Evolutionary conservation across 2,329 filamentous ascomycete genomes (phyloP).

Genomic region (Curvularia eragrostidis): DNA sequence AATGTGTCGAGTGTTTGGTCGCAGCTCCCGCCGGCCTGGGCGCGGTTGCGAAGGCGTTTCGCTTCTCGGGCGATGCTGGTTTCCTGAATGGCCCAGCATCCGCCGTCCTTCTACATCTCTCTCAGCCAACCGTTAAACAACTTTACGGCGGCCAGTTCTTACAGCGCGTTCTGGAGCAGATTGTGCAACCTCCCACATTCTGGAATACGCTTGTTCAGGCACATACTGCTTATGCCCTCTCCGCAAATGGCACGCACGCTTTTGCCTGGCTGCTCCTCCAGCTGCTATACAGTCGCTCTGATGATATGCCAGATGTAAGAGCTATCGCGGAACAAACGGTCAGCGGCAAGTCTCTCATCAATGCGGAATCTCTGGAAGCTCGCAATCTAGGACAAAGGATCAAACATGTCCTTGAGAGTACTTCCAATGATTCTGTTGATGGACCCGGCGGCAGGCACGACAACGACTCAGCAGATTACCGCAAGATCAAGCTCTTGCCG

Average conservation of each 20-base stretch:
- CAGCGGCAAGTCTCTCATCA: slow-evolving; percentile 29
- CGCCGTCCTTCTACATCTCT: slow-evolving; percentile 48
- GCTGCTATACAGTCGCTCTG: slow-evolving; percentile 51
- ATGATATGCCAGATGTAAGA: slow-evolving; percentile 35
- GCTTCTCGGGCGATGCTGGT: slow-evolving; percentile 51
- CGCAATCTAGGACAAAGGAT: slow-evolving; percentile 64
- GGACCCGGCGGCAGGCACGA: slow-evolving; percentile 73
- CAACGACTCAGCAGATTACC: slow-evolving; percentile 71
- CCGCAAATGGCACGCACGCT: slow-evolving; percentile 29
- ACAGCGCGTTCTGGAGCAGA: slow-evolving; percentile 53
- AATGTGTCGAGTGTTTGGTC: slow-evolving; percentile 48
- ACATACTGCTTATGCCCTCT: slow-evolving; percentile 33
- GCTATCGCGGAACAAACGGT: slow-evolving; percentile 34
- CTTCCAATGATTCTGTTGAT: slow-evolving; percentile 53
- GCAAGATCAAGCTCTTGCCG: slow-evolving; percentile 68
- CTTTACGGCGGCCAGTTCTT: slow-evolving; percentile 61
- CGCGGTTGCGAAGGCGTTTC: slow-evolving; percentile 52
- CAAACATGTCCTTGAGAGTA: slow-evolving; percentile 54
- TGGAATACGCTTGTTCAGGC: slow-evolving; percentile 59
- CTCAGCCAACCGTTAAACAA: slow-evolving; percentile 55
- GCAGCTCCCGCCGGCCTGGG: slow-evolving; percentile 31
- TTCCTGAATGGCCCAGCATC: slow-evolving; percentile 55
- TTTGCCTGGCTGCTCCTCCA: slow-evolving; percentile 57
- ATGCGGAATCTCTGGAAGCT: slow-evolving; percentile 57
- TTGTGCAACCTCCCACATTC: slow-evolving; percentile 61